Conservation (phyloP, 345 rosid genomes). For the Salix suchowensis region DNA sequence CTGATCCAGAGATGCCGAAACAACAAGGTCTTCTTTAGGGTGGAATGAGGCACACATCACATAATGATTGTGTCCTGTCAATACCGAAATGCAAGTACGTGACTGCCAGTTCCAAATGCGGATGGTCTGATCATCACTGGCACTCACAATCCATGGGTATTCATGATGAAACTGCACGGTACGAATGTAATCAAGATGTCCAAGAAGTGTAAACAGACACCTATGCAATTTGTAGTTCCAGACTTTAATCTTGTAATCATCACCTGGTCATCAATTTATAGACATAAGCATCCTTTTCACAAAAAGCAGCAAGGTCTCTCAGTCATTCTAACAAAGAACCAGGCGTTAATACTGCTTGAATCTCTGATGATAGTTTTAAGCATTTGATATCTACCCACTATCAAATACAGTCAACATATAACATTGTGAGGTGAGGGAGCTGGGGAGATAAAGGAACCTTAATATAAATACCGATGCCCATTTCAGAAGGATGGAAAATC, state of each 20-base stretch:
- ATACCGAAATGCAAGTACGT: constrained; percentile 84
- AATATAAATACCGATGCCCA: neutral
- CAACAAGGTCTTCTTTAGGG: constrained; percentile 94
- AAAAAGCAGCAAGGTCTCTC: neutral
- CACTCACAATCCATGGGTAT: constrained; percentile 97
- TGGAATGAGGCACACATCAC: constrained; percentile 99
- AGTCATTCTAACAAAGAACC: neutral
- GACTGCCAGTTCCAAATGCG: constrained; percentile 99
- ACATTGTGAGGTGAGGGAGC: neutral
- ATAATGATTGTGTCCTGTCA: constrained; percentile 97
- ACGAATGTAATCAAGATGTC: constrained; percentile 95
- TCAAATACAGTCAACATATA: neutral
- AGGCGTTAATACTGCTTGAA: neutral
- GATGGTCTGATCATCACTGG: constrained; percentile 97
- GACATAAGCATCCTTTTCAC: neutral
- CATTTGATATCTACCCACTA: neutral
- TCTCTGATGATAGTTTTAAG: neutral
- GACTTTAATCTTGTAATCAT: constrained; percentile 94
- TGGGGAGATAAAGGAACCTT: neutral
- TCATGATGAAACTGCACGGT: constrained; percentile 98
- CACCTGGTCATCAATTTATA: constrained; percentile 46
- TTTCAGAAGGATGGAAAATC: neutral
- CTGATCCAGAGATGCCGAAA: constrained; percentile 94
- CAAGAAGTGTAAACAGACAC: constrained; percentile 91
- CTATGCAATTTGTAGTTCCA: constrained; percentile 93